These are phyloP conservation scores for Niveomyces coronatus DNA, from an alignment of 2,329 filamentous ascomycete genomes.

Conservation along the genomic window DNA sequence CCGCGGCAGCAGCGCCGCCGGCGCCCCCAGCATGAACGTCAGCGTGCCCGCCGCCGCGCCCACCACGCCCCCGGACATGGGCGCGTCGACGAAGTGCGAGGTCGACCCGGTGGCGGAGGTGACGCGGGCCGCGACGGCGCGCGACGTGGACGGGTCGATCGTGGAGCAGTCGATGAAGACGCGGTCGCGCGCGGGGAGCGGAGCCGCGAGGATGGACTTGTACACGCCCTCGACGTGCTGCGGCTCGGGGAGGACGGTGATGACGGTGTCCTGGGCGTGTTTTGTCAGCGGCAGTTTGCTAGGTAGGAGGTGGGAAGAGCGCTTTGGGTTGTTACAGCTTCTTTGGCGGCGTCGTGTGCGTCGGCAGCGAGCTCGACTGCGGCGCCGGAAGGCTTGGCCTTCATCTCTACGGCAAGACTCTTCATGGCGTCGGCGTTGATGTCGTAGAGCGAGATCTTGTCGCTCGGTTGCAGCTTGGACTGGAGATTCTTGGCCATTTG, in stretches of 20 bases:
- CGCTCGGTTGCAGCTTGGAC: conserved; percentile 40
- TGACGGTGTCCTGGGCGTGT: conserved; percentile 59
- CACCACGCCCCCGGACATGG: conserved; percentile 94
- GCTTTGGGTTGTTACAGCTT: conserved; percentile 47
- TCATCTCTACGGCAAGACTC: conserved; percentile 38
- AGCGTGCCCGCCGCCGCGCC: conserved; percentile 79
- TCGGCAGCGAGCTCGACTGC: conserved; percentile 33
- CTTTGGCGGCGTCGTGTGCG: conserved; percentile 37
- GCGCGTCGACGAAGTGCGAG: conserved; percentile 93
- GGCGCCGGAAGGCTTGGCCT: conserved; percentile 34
- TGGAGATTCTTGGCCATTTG: conserved; percentile 55
- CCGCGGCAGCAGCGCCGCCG: conserved; percentile 47
- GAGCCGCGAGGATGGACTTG: conserved; percentile 56
- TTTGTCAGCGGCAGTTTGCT: conserved; percentile 10
- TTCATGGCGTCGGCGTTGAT: conserved; percentile 41
- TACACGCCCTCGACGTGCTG: conserved; percentile 80
- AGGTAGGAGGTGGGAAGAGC: neutral
- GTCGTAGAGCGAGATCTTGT: conserved; percentile 45
- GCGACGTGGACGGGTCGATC: conserved; percentile 82
- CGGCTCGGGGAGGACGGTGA: conserved; percentile 85
- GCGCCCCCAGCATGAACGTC: conserved; percentile 89
- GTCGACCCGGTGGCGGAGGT: conserved; percentile 53
- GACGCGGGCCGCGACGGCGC: conserved; percentile 62
- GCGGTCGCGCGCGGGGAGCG: conserved; percentile 45
- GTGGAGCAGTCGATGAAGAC: conserved; percentile 95